A percentile compares a stretch with the other conserved stretches of the same genome.
Conservation (phyloP, 306 rosid species). For the Rosa lucieae region DNA sequence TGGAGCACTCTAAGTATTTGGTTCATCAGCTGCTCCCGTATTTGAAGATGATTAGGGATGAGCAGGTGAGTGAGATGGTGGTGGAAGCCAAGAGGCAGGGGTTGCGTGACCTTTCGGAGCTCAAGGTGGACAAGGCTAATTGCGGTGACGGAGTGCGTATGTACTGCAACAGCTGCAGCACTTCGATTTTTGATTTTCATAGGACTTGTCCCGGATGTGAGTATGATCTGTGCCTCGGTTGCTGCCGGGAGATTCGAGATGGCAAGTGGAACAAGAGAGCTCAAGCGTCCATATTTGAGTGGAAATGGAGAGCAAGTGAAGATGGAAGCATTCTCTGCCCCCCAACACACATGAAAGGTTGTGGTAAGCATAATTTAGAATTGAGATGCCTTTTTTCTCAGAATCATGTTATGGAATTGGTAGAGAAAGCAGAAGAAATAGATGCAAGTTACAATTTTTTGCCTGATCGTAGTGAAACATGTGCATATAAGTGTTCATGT, state of each 20-base stretch:
- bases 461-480: constrained; percentile 19
- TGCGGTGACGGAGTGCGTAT: constrained; percentile 43
- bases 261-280: constrained; percentile 48
- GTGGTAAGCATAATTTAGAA: constrained; percentile 53
- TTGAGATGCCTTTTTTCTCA: constrained; percentile 45
- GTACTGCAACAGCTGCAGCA: constrained; percentile 72
- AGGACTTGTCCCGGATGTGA: constrained; percentile 67
- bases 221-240: constrained; percentile 69
- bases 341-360: constrained; percentile 32
- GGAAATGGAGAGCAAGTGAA: constrained; percentile 37
- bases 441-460: constrained; percentile 32
- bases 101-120: neutral
- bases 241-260: constrained; percentile 74
- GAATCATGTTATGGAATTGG: constrained; percentile 42
- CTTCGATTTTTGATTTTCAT: constrained; percentile 80
- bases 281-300: constrained; percentile 27
- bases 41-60: constrained; percentile 54
- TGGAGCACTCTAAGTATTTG: constrained; percentile 46
- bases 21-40: constrained; percentile 61
- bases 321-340: constrained; percentile 68
- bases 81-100: neutral
- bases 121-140: neutral
- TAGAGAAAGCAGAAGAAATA: constrained; percentile 51
- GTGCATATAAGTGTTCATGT: constrained; percentile 47
- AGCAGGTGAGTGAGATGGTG: constrained; percentile 57